Base-by-base conservation (phyloP, 345 rosid genomes). In the Salix koriyanagi region DNA sequence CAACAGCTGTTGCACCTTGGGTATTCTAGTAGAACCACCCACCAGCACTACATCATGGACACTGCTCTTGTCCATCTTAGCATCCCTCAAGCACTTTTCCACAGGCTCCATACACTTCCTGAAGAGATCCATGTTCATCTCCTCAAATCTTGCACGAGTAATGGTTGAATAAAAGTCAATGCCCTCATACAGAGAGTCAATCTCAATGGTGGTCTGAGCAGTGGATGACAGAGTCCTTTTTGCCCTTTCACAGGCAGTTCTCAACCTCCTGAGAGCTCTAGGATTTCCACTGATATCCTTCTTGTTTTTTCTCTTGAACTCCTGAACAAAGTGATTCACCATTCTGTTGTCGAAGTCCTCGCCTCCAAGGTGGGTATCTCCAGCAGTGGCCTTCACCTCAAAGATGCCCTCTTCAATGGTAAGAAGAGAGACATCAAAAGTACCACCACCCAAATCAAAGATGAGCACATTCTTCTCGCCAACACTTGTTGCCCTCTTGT, bases 201-300 rank as follows among this genome's bases (percentile, higher is more conserved):
- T 80, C 60, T 76, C 83, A 2, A 80, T 76, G 0, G 83, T 80
- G 15, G 83, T 80, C 70, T 72, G 83, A 46, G 80, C 77, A 12
- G 80, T 81, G 4, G 83, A 81, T 12, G 83, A 81, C 12, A 81
- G 77, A 19, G 80, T 81, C 48, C 83, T 81, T 71, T 81, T 81
- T 0, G 80, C 83, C 34, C 80, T 81, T 46, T 81, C 83, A 67
- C 83, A 80, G 7, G 80, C 80, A 11, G 77, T 76, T 39, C 83
- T 76, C 77, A 80, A 50, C 70, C 77, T 76, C 80, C 83, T 48
- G 0, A 80, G 74, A 2, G 80, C 83, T 70, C 83, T 80, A 1
- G 83, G 83, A 42, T 75, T 75, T 39, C 83, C 73, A n/a, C 72
- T 50, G 12, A 80, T 80, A 65, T 80, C 76, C 73, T 75, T 80